Evolutionary conservation across 345 rosid genomes (phyloP), one percentile per base, ranked within the genome.

Genomic region (Cardamine occulta): DNA sequence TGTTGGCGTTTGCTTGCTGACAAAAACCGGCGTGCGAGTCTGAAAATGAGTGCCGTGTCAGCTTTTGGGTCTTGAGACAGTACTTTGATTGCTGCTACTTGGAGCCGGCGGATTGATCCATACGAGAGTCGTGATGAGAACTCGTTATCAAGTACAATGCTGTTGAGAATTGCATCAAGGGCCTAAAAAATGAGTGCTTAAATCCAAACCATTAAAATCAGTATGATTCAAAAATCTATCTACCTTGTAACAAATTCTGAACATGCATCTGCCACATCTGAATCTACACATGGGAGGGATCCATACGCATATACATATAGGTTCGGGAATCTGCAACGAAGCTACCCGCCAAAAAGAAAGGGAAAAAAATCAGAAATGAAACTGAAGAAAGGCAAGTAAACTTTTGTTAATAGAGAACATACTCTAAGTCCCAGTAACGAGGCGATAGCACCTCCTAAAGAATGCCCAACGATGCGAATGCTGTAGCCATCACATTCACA

Each of bases 361-460:
- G 53, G 68, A 5, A 39, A 8, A 62, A 18, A 63, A 9, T 52
- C 72, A 49, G 72, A 75, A n/a, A 40, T 12, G 24, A 70, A 24
- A 12, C 47, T 35, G 18, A 53, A 40, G 37, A 35, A 66, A n/a
- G 12, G 18, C 6, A 42, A 26, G 61, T 78, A 5, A 56, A 28
- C 17, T 66, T 49, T 34, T 34, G 45, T 61, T 17, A 7, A 6
- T 17, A 21, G 47, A 66, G 34, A 67, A 66, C 89, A 65, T 91
- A 91, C 97, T 76, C 89, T 88, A 45, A 94, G 23, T 79, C 97
- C 98, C 35, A 94, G 85, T 81, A 94, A 55, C 39, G 95, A 79
- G 80, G 96, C 90, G 63, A 94, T 90, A 26, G 98, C 91, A 80
- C 96, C 98, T 82, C 98, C 95, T 11, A 94, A 81, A 49, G 98